Percentiles rank a stretch among this genome's conserved stretches.
Conservation (phyloP, 2,329 filamentous ascomycete species). For the Decorospora gaudefroyi region DNA sequence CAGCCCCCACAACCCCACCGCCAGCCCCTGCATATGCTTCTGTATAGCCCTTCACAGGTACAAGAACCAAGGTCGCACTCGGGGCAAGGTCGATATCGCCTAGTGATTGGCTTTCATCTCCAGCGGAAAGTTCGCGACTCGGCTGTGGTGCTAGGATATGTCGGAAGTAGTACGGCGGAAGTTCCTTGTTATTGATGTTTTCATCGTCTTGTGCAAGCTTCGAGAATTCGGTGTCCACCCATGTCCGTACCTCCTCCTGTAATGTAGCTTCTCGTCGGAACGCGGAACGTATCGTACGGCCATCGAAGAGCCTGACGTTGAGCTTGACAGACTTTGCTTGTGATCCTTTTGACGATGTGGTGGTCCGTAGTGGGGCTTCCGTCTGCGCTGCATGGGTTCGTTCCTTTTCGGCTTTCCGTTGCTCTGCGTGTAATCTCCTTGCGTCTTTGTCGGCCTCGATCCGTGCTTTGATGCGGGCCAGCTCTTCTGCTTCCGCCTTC, state of each 20-base stretch:
- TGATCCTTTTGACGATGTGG: constrained; percentile 32
- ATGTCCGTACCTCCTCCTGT: constrained; percentile 68
- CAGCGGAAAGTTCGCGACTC: constrained; percentile 71
- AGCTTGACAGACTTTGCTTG: constrained; percentile 53
- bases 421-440: constrained; percentile 55
- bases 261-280: constrained; percentile 71
- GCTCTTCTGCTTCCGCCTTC: constrained; percentile 68
- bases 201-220: constrained; percentile 29
- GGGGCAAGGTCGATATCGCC: constrained; percentile 73
- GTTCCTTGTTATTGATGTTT: constrained; percentile 26
- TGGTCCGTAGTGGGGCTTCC: constrained; percentile 8
- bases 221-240: constrained; percentile 65
- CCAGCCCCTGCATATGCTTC: constrained; percentile 58
- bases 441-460: constrained; percentile 78
- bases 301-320: constrained; percentile 83
- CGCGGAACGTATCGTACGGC: constrained; percentile 72
- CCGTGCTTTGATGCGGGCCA: constrained; percentile 70
- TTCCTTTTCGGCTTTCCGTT: constrained; percentile 38
- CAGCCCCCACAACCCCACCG: constrained; percentile 37
- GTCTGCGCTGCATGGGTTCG: constrained; percentile 12
- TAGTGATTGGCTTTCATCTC: constrained; percentile 73
- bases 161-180: constrained; percentile 77
- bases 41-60: constrained; percentile 67
- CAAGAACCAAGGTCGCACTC: constrained; percentile 79
- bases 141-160: constrained; percentile 79